These are phyloP conservation scores for Panaeolus papilionaceus DNA, from an alignment of 768 basidiomycete genomes.

Conservation along the genomic window DNA sequence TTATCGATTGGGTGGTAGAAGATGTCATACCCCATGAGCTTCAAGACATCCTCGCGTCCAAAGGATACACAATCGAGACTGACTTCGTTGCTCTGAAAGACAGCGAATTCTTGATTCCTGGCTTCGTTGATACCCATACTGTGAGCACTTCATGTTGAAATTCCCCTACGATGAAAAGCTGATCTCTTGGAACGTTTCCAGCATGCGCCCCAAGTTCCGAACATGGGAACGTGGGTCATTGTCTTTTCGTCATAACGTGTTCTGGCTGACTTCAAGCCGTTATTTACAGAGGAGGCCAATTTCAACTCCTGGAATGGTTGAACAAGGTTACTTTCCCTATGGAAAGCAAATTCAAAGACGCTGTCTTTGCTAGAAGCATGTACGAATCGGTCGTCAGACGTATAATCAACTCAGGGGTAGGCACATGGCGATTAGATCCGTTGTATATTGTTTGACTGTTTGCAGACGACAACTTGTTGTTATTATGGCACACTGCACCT, in stretches of 20 bases:
- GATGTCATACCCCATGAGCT: constrained; percentile 56
- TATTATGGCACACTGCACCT: constrained; percentile 88
- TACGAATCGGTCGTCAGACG: constrained; percentile 79
- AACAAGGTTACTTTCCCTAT: constrained; percentile 85
- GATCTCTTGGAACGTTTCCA: constrained; percentile 31
- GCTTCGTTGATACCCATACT: constrained; percentile 91
- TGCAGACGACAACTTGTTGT: constrained; percentile 91
- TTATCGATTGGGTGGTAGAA: constrained; percentile 75
- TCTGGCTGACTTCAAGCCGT: background rate
- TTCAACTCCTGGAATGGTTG: constrained; percentile 92
- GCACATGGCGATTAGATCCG: constrained; percentile 34
- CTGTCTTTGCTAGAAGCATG: constrained; percentile 67
- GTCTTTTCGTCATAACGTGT: background rate
- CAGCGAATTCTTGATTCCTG: constrained; percentile 82
- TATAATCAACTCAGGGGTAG: constrained; percentile 76
- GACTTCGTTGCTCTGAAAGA: constrained; percentile 49
- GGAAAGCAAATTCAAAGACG: constrained; percentile 77
- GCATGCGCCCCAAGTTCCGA: constrained; percentile 86
- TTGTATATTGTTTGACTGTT: constrained; percentile 16
- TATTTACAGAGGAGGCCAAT: constrained; percentile 72
- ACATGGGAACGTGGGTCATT: constrained; percentile 61
- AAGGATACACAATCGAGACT: constrained; percentile 51
- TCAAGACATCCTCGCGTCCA: constrained; percentile 54
- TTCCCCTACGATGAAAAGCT: background rate
- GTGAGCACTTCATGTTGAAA: constrained; percentile 47